phyloP scores from a whole-genome alignment of 139 green algal genomes.

The Closterium sp. region DNA sequence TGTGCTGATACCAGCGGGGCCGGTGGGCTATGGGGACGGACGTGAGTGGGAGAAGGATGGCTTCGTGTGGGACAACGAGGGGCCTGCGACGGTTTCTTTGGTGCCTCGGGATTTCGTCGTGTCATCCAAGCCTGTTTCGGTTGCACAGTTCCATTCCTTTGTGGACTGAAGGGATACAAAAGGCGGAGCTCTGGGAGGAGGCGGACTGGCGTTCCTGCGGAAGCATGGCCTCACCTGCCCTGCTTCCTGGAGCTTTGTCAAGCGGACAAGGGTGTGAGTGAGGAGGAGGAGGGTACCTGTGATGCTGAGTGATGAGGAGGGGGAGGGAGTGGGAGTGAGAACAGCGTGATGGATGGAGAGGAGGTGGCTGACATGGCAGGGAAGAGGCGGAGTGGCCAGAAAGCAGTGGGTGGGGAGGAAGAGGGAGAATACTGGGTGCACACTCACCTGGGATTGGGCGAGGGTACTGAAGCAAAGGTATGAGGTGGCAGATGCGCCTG shows the following conservation, averaged over 20 bases:
- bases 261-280: not conserved
- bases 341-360: too few species aligned
- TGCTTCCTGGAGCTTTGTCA: slow-evolving; percentile 54
- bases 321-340: too few species aligned
- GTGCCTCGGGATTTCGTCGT: slow-evolving; percentile 41
- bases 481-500: slow-evolving; percentile 42
- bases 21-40: slow-evolving; percentile 53
- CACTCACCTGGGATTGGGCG: not conserved
- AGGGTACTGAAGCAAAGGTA: not conserved
- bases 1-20: slow-evolving; percentile 10
- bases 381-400: not conserved
- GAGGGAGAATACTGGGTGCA: slow-evolving; percentile 8
- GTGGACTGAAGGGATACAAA: slow-evolving; percentile 55
- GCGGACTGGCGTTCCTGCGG: slow-evolving; percentile 46
- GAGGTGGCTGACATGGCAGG: too few species aligned
- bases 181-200: slow-evolving; percentile 51
- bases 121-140: slow-evolving; percentile 52
- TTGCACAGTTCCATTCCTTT: slow-evolving; percentile 60
- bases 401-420: slow-evolving; percentile 8
- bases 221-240: slow-evolving; percentile 44
- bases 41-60: not conserved
- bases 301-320: not conserved
- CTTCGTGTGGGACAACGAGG: slow-evolving; percentile 70
- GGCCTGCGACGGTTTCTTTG: slow-evolving; percentile 25
- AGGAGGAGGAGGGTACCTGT: not conserved